Evolutionary conservation across 2,329 filamentous ascomycete genomes (phyloP).

Genomic region (Ophiostoma quercus): DNA sequence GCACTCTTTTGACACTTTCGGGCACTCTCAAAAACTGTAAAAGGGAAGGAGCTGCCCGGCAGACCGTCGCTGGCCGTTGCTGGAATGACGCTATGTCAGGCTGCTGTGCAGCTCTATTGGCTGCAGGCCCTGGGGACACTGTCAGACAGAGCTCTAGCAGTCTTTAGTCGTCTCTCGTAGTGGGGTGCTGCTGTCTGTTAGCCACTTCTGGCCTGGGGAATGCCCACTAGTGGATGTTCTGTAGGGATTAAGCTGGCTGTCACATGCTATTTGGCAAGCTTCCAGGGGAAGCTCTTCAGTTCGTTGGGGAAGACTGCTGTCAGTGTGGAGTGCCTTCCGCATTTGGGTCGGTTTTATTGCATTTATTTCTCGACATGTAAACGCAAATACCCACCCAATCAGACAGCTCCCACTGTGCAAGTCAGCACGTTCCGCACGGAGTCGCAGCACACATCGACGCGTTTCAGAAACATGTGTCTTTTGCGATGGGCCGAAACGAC

Average conservation of each 20-base stretch:
- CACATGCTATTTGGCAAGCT: conserved; percentile 13
- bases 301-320: conserved; percentile 11
- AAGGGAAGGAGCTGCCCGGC: conserved; percentile 8
- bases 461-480: conserved; percentile 14
- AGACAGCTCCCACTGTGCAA: conserved; percentile 3
- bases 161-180: not conserved
- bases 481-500: not conserved
- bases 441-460: conserved; percentile 3
- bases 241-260: conserved; percentile 1
- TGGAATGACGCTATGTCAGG: not conserved
- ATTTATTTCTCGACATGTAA: not conserved
- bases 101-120: not conserved
- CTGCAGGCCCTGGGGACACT: not conserved
- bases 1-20: not conserved
- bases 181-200: conserved; percentile 13
- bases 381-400: not conserved
- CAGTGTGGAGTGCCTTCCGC: not conserved
- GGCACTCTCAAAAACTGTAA: not conserved
- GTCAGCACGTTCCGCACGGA: conserved; percentile 2
- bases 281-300: not conserved
- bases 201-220: conserved; percentile 14
- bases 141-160: not conserved
- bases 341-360: not conserved
- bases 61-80: conserved; percentile 4
- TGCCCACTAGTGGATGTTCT: conserved; percentile 4